A percentile compares a stretch with the other conserved stretches of the same genome.
Evolutionary conservation across 352 stramenopile species (phyloP).

Genomic region (Pythium guiyangense): DNA sequence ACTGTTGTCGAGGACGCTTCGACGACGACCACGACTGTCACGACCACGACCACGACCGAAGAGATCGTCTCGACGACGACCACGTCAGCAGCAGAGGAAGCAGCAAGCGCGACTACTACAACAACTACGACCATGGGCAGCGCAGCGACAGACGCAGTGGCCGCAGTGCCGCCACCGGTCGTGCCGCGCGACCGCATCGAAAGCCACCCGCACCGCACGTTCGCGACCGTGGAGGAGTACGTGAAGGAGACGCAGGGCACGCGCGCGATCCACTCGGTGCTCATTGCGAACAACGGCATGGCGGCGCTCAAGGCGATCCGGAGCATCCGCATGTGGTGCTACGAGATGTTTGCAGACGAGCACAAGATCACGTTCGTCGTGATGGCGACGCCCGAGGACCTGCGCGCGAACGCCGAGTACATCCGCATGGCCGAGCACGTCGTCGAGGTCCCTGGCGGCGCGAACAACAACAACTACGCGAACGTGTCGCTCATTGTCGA

Average conservation of each 20-base stretch:
- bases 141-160: not conserved
- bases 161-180: not conserved
- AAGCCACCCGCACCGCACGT: slow-evolving; percentile 62
- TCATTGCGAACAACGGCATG: slow-evolving; percentile 99
- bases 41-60: slow-evolving; percentile 8
- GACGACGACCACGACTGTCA: slow-evolving; percentile 3
- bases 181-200: slow-evolving; percentile 41
- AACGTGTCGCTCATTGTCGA: slow-evolving; percentile 99
- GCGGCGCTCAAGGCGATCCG: slow-evolving; percentile 99
- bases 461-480: slow-evolving; percentile 99
- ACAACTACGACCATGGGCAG: slow-evolving; percentile 1
- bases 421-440: slow-evolving; percentile 99
- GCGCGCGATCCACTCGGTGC: slow-evolving; percentile 93
- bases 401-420: slow-evolving; percentile 99
- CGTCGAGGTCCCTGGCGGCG: slow-evolving; percentile 98
- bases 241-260: slow-evolving; percentile 87
- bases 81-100: not conserved
- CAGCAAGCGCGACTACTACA: not conserved
- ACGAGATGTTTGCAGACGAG: slow-evolving; percentile 97
- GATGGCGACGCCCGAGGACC: slow-evolving; percentile 99
- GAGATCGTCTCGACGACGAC: slow-evolving; percentile 1
- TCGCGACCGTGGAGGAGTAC: slow-evolving; percentile 90
- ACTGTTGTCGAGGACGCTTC: not conserved
- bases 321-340: slow-evolving; percentile 97
- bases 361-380: slow-evolving; percentile 96